Conservation (phyloP, 306 rosid species). For the Trifolium dubium region DNA sequence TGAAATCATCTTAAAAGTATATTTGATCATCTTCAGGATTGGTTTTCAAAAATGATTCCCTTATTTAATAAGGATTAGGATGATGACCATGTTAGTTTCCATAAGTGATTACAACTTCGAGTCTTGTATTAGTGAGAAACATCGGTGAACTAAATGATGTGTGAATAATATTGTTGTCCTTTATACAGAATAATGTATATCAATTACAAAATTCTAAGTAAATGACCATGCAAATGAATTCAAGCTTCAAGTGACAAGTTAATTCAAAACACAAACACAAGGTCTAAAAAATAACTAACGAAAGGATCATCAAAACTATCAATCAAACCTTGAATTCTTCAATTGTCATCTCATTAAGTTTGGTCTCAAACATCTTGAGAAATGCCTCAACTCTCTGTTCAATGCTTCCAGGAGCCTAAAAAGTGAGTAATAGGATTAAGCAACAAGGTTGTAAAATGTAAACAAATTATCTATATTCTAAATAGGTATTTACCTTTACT, state of each 20-base stretch:
- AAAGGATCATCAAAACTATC: constrained; percentile 14
- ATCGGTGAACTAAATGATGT: constrained; percentile 2
- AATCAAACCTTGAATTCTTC: constrained; percentile 87
- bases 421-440: constrained; percentile 32
- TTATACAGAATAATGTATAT: not conserved
- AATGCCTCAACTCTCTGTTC: constrained; percentile 87
- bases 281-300: constrained; percentile 22
- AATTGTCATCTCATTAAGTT: constrained; percentile 70
- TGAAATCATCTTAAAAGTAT: not conserved
- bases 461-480: constrained; percentile 24
- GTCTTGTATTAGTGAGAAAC: not conserved
- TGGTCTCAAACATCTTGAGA: constrained; percentile 74
- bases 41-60: not conserved
- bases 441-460: constrained; percentile 15
- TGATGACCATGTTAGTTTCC: not conserved
- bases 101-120: not conserved
- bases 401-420: constrained; percentile 76
- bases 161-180: constrained; percentile 2
- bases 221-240: not conserved
- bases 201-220: constrained; percentile 6
- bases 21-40: not conserved
- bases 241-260: constrained; percentile 11
- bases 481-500: constrained; percentile 61
- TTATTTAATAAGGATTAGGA: not conserved
- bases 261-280: constrained; percentile 33